Evolutionary conservation across 2,329 filamentous ascomycete genomes (phyloP).

Genomic region (Beauveria scarabaeidicola): DNA sequence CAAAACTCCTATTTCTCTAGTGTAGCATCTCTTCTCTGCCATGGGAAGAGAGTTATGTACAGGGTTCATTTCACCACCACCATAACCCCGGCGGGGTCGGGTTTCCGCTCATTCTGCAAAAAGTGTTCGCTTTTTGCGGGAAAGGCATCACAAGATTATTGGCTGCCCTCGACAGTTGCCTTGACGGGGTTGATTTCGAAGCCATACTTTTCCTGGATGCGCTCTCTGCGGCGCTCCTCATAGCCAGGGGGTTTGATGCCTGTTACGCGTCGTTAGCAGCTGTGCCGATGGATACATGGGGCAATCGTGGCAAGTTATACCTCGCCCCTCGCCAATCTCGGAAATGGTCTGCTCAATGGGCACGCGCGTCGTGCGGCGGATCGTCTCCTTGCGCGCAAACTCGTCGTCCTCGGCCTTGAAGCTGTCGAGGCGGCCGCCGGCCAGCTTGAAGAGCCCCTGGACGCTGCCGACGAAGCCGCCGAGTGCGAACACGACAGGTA

Average conservation of each 20-base stretch:
- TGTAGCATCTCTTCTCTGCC: conserved; percentile 27
- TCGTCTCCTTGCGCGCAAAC: conserved; percentile 64
- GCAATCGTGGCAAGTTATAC: conserved; percentile 37
- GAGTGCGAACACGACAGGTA: conserved; percentile 63
- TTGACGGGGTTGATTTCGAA: conserved; percentile 68
- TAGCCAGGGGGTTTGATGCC: conserved; percentile 76
- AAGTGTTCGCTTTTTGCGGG: not conserved
- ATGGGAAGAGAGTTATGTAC: conserved; percentile 30
- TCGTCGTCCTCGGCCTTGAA: conserved; percentile 54
- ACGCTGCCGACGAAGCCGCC: conserved; percentile 47
- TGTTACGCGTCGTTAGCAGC: conserved; percentile 28
- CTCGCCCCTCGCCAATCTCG: conserved; percentile 79
- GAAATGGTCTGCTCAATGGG: conserved; percentile 72
- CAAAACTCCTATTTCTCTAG: conserved; percentile 34
- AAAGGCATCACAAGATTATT: conserved; percentile 18
- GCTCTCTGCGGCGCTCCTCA: conserved; percentile 71
- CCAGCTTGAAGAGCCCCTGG: conserved; percentile 59
- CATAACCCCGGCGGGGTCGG: conserved; percentile 10
- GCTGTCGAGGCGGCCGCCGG: conserved; percentile 50
- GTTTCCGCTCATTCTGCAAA: not conserved
- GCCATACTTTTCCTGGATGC: conserved; percentile 80
- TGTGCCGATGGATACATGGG: too few relatives aligned
- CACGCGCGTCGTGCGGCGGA: conserved; percentile 65
- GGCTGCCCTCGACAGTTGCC: conserved; percentile 38
- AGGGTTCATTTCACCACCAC: conserved; percentile 13